Evolutionary conservation across 78 protist genomes (phyloP).

Genomic region (Dictyostelium firmibasis): DNA sequence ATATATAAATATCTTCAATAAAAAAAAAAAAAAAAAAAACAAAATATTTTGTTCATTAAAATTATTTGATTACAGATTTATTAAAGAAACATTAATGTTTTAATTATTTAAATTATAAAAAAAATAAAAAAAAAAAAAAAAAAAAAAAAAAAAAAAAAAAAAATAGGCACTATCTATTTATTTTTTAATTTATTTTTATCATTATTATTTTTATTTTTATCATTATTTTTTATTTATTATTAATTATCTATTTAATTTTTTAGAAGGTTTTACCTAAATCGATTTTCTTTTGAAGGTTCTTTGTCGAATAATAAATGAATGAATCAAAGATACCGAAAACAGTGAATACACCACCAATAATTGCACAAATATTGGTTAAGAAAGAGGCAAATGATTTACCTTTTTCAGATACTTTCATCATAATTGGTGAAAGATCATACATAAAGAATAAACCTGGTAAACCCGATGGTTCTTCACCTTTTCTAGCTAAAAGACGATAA

Average conservation of each 20-base stretch:
- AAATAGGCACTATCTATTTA: too few species aligned
- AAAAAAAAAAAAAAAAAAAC: too few species aligned
- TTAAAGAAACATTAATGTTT: too few species aligned
- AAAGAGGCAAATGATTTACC: constrained; percentile 89
- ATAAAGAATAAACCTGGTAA: constrained; percentile 94
- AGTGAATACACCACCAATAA: constrained; percentile 97
- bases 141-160: too few species aligned
- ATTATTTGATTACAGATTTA: too few species aligned
- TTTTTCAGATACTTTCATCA: constrained; percentile 83
- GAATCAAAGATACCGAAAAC: constrained; percentile 92
- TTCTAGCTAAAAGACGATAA: constrained; percentile 46
- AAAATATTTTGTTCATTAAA: too few species aligned
- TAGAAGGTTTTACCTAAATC: constrained; percentile 84
- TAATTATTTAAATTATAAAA: too few species aligned
- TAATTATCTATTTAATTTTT: background rate
- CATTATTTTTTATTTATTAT: background rate
- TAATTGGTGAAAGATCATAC: constrained; percentile 95
- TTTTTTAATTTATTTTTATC: background rate
- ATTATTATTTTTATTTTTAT: background rate
- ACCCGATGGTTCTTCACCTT: constrained; percentile 80
- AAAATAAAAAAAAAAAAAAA: too few species aligned
- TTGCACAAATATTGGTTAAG: constrained; percentile 95
- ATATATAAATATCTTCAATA: too few species aligned
- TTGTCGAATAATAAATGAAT: constrained; percentile 73
- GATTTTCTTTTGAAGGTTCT: constrained; percentile 71